phyloP scores from a whole-genome alignment of 257 asterid genomes.

The Mitragyna speciosa region DNA sequence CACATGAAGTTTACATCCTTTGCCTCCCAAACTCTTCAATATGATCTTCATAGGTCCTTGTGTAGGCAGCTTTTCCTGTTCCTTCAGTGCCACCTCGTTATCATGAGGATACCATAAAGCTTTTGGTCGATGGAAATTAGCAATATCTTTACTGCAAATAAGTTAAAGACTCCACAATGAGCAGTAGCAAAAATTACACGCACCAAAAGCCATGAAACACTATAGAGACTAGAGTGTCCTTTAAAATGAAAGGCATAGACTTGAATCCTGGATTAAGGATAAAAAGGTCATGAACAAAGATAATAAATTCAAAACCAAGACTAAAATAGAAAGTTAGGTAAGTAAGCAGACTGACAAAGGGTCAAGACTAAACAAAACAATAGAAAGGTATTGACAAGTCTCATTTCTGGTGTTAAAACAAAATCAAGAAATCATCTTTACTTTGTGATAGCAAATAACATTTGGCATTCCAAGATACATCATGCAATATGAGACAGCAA shows the following conservation, averaged over 20 bases:
- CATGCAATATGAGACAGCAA: too few species aligned
- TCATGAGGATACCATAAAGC: slow-evolving; percentile 98
- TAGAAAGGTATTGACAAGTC: background rate
- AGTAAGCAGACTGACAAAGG: background rate
- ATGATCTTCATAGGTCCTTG: slow-evolving; percentile 90
- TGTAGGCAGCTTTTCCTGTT: slow-evolving; percentile 62
- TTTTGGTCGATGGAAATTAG: slow-evolving; percentile 97
- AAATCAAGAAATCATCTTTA: background rate
- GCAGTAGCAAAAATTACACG: slow-evolving; percentile 7
- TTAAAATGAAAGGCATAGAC: background rate
- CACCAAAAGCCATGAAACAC: background rate
- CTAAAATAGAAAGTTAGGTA: background rate
- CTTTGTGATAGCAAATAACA: background rate
- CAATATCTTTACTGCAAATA: slow-evolving; percentile 86
- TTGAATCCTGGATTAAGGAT: background rate
- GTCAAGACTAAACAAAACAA: background rate
- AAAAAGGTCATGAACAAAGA: background rate
- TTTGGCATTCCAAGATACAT: too few species aligned
- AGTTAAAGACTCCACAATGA: slow-evolving; percentile 27
- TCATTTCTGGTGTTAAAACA: background rate
- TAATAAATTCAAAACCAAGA: background rate
- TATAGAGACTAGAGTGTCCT: too few species aligned
- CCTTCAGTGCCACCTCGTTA: slow-evolving; percentile 83
- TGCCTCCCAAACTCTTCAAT: slow-evolving; percentile 97
- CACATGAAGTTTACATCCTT: slow-evolving; percentile 94